These are phyloP conservation scores for Brassica hybrid DNA, from an alignment of 441 rosid species.

Conservation along the genomic window DNA sequence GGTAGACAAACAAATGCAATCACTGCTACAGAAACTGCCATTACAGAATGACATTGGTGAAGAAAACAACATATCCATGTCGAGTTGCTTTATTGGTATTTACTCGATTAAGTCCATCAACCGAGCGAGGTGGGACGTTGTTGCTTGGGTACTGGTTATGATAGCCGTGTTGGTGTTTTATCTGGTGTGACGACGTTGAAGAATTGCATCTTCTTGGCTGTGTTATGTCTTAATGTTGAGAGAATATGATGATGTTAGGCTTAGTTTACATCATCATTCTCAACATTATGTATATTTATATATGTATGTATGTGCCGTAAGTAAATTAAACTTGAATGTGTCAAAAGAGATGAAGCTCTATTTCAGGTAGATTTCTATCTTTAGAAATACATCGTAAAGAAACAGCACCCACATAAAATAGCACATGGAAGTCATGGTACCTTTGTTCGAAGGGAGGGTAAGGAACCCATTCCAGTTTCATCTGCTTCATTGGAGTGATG, in stretches of 20 bases:
- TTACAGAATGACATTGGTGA: constrained; percentile 27
- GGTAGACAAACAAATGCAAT: constrained; percentile 34
- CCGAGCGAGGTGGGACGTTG: constrained; percentile 30
- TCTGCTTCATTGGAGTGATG: no score
- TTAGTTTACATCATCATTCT: neutral
- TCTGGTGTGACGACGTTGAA: constrained; percentile 24
- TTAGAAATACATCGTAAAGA: no score
- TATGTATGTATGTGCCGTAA: no score
- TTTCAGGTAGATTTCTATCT: no score
- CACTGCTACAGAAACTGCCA: constrained; percentile 15
- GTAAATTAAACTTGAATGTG: neutral
- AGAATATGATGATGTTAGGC: constrained; percentile 17
- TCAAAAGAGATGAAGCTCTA: no score
- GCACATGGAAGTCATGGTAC: no score
- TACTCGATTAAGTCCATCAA: constrained; percentile 35
- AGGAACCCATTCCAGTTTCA: no score
- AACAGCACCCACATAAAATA: no score
- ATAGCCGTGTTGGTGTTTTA: constrained; percentile 33
- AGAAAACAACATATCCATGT: constrained; percentile 29
- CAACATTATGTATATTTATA: neutral
- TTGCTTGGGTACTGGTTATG: constrained; percentile 32
- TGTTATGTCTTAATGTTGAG: constrained; percentile 19
- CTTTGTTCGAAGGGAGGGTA: no score
- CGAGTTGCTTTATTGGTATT: constrained; percentile 35
- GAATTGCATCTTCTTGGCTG: neutral